Conservation (phyloP, 192 early-diverging fungal genomes). For the Entophlyctis luteolus region DNA sequence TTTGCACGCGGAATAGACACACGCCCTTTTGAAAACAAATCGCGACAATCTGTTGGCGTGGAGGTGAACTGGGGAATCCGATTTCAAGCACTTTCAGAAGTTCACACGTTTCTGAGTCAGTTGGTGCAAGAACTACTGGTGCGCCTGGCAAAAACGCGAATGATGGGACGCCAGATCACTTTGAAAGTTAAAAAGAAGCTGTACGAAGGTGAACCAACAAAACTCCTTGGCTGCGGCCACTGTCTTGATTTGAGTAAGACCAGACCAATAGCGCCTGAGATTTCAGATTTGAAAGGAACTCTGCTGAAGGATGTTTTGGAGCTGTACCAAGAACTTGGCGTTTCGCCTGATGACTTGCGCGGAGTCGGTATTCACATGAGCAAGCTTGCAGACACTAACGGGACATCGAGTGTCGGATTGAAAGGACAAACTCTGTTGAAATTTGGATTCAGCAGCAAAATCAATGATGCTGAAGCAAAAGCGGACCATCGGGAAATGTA, state of each 20-base stretch:
- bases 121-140: constrained; percentile 63
- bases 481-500: not conserved
- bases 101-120: constrained; percentile 63
- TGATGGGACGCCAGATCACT: constrained; percentile 60
- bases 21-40: constrained; percentile 59
- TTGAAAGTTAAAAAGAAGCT: constrained; percentile 57
- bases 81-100: constrained; percentile 68
- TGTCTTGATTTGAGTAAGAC: constrained; percentile 44
- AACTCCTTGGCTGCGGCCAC: constrained; percentile 44
- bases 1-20: constrained; percentile 73
- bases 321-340: constrained; percentile 26
- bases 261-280: not conserved
- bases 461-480: not conserved
- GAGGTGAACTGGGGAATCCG: constrained; percentile 88
- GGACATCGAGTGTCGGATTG: not conserved
- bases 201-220: constrained; percentile 48
- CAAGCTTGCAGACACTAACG: constrained; percentile 22
- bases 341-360: constrained; percentile 31
- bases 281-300: not conserved
- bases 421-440: constrained; percentile 18
- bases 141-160: constrained; percentile 50
- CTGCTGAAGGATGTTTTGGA: constrained; percentile 23
- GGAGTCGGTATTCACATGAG: constrained; percentile 43
- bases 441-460: not conserved
- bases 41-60: constrained; percentile 73